A percentile compares a stretch with the other conserved stretches of the same genome.
Evolutionary conservation across 306 rosid genomes (phyloP).

Genomic region (Prunus armeniaca): DNA sequence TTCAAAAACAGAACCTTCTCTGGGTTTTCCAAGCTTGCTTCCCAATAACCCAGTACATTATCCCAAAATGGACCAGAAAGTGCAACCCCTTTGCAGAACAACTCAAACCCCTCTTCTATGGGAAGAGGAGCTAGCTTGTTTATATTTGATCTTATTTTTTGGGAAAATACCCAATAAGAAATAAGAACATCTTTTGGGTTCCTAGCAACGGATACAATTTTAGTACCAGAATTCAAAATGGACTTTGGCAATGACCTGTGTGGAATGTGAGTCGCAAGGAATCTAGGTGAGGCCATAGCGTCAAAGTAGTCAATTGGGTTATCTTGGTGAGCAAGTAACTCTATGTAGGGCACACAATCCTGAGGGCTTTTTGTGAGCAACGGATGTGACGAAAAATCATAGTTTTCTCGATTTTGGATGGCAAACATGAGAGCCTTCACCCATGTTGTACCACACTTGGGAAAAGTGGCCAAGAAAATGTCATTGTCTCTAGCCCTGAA

Average conservation of each 20-base stretch:
- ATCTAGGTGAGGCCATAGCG: background rate
- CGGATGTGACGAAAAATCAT: background rate
- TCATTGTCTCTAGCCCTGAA: background rate
- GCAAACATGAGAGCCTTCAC: slow-evolving; percentile 6
- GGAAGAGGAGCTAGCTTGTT: background rate
- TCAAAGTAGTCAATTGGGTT: background rate
- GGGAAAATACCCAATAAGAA: slow-evolving; percentile 28
- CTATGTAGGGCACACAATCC: background rate
- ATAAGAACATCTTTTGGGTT: slow-evolving; percentile 48
- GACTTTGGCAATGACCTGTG: slow-evolving; percentile 9
- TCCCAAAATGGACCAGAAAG: slow-evolving; percentile 17
- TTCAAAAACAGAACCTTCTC: slow-evolving; percentile 10
- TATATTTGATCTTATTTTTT: background rate
- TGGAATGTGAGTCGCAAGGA: slow-evolving; percentile 9
- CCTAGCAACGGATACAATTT: slow-evolving; percentile 39
- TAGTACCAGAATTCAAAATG: background rate
- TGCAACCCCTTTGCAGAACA: slow-evolving; percentile 20
- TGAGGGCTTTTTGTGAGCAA: slow-evolving; percentile 4
- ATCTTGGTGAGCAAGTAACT: background rate
- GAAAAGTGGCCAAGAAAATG: background rate
- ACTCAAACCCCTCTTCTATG: slow-evolving; percentile 15
- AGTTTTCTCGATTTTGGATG: background rate
- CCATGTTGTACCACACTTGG: slow-evolving; percentile 24
- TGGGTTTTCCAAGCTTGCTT: slow-evolving; percentile 16
- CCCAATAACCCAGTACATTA: slow-evolving; percentile 20